Evolutionary conservation across 495 filamentous ascomycete genomes (phyloP).

Genomic region (Talaromyces nanjingensis): DNA sequence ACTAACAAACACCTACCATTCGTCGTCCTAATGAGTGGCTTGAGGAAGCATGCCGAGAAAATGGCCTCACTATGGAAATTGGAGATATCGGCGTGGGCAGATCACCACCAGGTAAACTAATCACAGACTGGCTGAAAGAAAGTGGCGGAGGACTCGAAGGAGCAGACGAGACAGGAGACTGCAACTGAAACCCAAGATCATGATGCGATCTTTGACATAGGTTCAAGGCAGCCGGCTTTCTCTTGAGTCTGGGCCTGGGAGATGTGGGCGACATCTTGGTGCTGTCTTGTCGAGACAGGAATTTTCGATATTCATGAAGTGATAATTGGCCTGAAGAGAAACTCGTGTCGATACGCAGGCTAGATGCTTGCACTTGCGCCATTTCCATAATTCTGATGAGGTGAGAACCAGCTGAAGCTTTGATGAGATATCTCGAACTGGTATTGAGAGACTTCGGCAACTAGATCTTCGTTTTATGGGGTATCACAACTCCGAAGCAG

Average conservation of each 20-base stretch:
- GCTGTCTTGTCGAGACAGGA: slow-evolving; percentile 22
- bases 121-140: slow-evolving; percentile 32
- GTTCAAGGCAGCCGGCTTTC: slow-evolving; percentile 27
- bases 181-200: slow-evolving; percentile 8
- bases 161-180: slow-evolving; percentile 24
- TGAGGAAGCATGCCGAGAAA: neutral
- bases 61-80: neutral
- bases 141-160: slow-evolving; percentile 37
- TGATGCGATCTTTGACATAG: slow-evolving; percentile 13
- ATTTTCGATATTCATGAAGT: slow-evolving; percentile 30
- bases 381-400: neutral
- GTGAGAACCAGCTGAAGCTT: neutral
- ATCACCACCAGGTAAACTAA: neutral
- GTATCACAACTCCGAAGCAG: neutral
- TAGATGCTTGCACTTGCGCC: neutral
- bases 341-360: slow-evolving; percentile 1
- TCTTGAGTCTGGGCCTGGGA: slow-evolving; percentile 24
- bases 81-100: slow-evolving; percentile 8
- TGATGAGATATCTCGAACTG: neutral
- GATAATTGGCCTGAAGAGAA: slow-evolving; percentile 20
- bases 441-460: neutral
- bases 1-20: slow-evolving; percentile 1
- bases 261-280: slow-evolving; percentile 22
- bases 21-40: neutral
- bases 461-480: neutral